These are phyloP conservation scores for Erigeron philadelphicus DNA, from an alignment of 140 eudicot species.

Conservation along the genomic window DNA sequence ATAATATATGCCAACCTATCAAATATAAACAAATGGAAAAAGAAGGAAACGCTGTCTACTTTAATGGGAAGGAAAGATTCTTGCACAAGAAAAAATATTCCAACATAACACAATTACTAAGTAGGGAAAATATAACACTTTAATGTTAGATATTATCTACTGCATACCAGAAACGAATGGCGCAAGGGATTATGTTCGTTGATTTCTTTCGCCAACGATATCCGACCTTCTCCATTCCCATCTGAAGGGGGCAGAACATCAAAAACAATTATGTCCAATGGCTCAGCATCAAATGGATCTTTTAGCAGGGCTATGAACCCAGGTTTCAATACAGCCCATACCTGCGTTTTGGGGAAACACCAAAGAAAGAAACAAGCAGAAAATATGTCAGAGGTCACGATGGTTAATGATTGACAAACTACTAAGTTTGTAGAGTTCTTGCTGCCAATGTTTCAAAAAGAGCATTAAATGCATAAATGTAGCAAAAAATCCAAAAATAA, in stretches of 20 bases:
- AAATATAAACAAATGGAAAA: neutral
- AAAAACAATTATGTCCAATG: constrained; percentile 84
- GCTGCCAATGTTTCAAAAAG: constrained; percentile 9
- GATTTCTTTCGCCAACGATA: constrained; percentile 74
- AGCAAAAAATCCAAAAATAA: neutral
- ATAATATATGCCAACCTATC: too few relatives aligned
- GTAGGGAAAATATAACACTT: constrained; percentile 1
- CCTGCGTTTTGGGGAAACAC: constrained; percentile 41
- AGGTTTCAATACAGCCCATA: constrained; percentile 97
- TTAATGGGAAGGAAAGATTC: too few relatives aligned
- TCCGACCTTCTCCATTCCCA: constrained; percentile 81
- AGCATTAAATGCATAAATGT: neutral
- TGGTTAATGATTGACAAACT: neutral
- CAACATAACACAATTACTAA: neutral
- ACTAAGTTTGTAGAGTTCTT: neutral
- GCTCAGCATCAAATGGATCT: constrained; percentile 84
- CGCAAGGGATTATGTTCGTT: constrained; percentile 86
- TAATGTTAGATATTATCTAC: neutral
- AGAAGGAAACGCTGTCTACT: neutral
- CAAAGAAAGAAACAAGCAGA: neutral
- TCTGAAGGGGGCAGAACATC: constrained; percentile 91
- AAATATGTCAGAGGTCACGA: neutral
- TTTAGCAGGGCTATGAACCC: constrained; percentile 89
- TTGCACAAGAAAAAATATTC: constrained; percentile 8
- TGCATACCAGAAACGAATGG: constrained; percentile 80